phyloP scores from a whole-genome alignment of 306 rosid genomes.

The Prosopis cineraria region DNA sequence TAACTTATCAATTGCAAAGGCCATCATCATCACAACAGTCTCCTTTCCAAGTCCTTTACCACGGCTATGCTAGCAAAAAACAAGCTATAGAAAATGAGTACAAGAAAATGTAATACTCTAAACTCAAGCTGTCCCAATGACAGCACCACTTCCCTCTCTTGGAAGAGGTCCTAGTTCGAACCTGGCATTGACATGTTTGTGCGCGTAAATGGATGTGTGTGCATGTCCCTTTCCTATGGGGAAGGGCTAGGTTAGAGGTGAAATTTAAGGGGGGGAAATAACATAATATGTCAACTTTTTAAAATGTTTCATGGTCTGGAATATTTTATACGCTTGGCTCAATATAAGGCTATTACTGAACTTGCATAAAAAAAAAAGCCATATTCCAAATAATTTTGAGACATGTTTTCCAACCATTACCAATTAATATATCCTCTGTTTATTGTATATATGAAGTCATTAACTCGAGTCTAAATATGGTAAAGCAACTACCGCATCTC shows the following conservation, averaged over 20 bases:
- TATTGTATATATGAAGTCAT: conserved; percentile 5
- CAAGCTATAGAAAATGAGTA: conserved; percentile 34
- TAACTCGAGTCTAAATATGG: conserved; percentile 8
- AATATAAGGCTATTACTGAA: conserved; percentile 8
- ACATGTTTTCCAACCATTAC: not conserved
- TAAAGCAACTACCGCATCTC: conserved; percentile 3
- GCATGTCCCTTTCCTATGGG: no score
- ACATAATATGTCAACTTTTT: not conserved
- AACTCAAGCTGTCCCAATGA: no score
- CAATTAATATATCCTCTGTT: not conserved
- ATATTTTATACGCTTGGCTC: conserved; percentile 18
- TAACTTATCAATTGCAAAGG: conserved; percentile 66
- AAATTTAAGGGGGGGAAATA: no score
- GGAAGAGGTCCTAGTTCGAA: no score
- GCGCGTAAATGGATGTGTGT: no score
- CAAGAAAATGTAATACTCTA: conserved; percentile 10
- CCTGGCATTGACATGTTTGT: no score
- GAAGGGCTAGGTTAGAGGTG: no score
- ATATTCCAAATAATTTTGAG: conserved; percentile 11
- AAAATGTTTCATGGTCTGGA: conserved; percentile 6
- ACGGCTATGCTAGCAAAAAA: conserved; percentile 75
- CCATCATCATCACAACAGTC: conserved; percentile 81
- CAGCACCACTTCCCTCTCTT: no score
- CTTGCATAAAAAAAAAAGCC: not conserved
- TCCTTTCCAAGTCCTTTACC: conserved; percentile 89